phyloP scores from a whole-genome alignment of 2,329 filamentous ascomycete genomes.

The Cladorrhinum sp. region DNA sequence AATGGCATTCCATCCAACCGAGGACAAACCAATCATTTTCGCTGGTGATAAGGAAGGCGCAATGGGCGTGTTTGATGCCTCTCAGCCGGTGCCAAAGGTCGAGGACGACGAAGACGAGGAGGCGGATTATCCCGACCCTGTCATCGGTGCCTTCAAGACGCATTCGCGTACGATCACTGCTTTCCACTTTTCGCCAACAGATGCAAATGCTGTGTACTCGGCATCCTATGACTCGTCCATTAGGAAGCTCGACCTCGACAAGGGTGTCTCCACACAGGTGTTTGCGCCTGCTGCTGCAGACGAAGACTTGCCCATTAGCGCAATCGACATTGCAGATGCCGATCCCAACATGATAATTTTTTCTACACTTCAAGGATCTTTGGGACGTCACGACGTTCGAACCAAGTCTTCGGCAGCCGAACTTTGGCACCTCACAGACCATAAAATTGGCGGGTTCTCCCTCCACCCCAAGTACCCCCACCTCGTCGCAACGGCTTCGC shows the following conservation, averaged over 20 bases:
- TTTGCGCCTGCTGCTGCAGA: conserved; percentile 70
- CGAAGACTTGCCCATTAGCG: conserved; percentile 76
- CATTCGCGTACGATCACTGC: conserved; percentile 86
- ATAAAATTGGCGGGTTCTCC: conserved; percentile 94
- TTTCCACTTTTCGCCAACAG: conserved; percentile 72
- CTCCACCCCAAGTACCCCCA: conserved; percentile 77
- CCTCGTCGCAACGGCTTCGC: conserved; percentile 80
- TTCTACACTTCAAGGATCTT: conserved; percentile 76
- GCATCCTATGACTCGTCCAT: conserved; percentile 93
- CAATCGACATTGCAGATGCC: conserved; percentile 71
- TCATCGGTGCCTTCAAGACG: conserved; percentile 86
- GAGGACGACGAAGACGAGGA: conserved; percentile 66
- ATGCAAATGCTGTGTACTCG: conserved; percentile 74
- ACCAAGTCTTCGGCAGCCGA: conserved; percentile 55
- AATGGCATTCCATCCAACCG: conserved; percentile 82
- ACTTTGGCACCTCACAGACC: conserved; percentile 75
- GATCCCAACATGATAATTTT: conserved; percentile 78
- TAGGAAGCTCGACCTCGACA: conserved; percentile 77
- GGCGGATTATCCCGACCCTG: conserved; percentile 63
- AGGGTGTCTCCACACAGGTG: conserved; percentile 74
- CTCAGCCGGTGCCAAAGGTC: conserved; percentile 57
- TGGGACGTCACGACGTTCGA: conserved; percentile 79
- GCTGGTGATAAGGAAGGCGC: conserved; percentile 93
- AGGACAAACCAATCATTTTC: conserved; percentile 83
- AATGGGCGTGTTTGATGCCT: conserved; percentile 86